These are phyloP conservation scores for Nannizzia gypsea DNA, from an alignment of 2,329 filamentous ascomycete species.

Conservation along the genomic window DNA sequence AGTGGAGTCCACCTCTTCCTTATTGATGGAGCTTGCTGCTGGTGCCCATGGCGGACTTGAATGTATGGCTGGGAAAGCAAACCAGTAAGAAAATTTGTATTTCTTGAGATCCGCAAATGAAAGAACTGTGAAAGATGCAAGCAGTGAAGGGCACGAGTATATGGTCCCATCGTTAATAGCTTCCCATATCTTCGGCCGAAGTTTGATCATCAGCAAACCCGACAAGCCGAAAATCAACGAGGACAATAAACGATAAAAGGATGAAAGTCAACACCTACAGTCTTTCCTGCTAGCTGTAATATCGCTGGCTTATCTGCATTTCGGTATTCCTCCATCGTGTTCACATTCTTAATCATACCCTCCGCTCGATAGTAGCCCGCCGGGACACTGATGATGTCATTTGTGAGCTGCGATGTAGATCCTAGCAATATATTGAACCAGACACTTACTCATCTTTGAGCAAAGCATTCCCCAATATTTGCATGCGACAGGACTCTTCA, in stretches of 20 bases:
- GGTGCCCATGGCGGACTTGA: constrained; percentile 72
- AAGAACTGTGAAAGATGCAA: constrained; percentile 77
- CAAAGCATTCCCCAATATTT: constrained; percentile 76
- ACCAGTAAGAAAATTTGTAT: constrained; percentile 97
- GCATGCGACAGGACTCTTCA: constrained; percentile 73
- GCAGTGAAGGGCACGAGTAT: constrained; percentile 82
- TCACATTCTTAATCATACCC: constrained; percentile 90
- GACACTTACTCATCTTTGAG: constrained; percentile 62
- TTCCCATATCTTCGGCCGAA: constrained; percentile 68
- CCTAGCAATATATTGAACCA: not conserved
- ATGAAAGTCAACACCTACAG: constrained; percentile 40
- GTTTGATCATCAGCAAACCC: constrained; percentile 1
- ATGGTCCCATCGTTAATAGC: constrained; percentile 94
- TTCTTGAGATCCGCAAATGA: constrained; percentile 96
- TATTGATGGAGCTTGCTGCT: constrained; percentile 3
- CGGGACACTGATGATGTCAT: constrained; percentile 44
- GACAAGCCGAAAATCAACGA: not conserved
- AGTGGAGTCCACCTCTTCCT: constrained; percentile 15
- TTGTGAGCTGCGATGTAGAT: not conserved
- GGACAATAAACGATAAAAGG: not conserved
- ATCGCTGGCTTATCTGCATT: constrained; percentile 68
- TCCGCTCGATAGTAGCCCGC: constrained; percentile 67
- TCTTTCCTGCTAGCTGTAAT: constrained; percentile 65
- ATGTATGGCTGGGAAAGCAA: constrained; percentile 86
- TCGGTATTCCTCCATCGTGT: constrained; percentile 88